Evolutionary conservation across 768 basidiomycete genomes (phyloP), one percentile per base, ranked within the genome.

Genomic region (Psilocybe cyanescens): DNA sequence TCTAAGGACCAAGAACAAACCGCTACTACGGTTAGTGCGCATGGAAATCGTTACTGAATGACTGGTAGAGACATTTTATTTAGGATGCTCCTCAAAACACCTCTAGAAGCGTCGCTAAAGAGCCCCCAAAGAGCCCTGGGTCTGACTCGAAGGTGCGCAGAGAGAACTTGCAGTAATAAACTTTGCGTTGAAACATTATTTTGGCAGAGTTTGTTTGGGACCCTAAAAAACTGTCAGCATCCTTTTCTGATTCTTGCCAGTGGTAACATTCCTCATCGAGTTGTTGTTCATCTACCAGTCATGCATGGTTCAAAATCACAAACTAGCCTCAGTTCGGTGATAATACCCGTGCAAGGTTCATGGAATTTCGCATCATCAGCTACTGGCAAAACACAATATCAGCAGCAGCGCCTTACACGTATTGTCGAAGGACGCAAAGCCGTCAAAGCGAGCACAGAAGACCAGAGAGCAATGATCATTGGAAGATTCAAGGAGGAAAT

Each of bases 391-490:
- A 71, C 71, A 41, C 73, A 72, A 55, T 75, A 79, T 33, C 67
- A 74, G 8, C 69, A 72, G 11, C 75, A 75, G 19, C 76, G 76
- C 7, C 53, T 65, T n/a, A 78, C 75, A 11, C 73, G 80, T 29
- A 72, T 79, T 12, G 69, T 71, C 6, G 77, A 83, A 57, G 83
- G 82, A 3, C 50, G 71, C 5, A 74, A 75, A 57, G 79, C 72
- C 1, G 75, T 75, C 5, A 69, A 67, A 54, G 59, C 58, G n/a
- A 76, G 78, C 66, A 74, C 74, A 1, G 65, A 61, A n/a, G 59
- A 68, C 3, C 70, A 83, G 55, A 66, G 75, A 31, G 61, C 66
- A 1, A 68, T 68, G 12, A 74, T 83, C 11, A 58, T 81, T 31
- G 65, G 66, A 53, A 72, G 66, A 41, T 85, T 82, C 69, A 68